Base-by-base conservation (phyloP, 768 basidiomycete species). In the Russula olivacea region DNA sequence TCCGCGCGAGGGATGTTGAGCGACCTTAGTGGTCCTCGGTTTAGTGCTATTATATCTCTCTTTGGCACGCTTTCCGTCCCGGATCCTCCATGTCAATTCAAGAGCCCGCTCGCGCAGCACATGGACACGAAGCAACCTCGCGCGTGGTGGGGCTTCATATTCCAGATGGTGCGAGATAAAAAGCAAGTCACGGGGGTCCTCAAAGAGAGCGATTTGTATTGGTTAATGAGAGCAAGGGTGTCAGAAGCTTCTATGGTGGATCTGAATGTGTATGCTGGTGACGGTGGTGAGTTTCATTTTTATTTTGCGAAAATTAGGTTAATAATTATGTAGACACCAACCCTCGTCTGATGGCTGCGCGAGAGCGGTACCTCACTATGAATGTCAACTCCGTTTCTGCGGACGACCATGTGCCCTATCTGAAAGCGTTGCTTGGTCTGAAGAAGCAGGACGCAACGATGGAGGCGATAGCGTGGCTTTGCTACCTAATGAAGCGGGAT, bases 201-300 rank as follows among this genome's bases (percentile, higher is more conserved):
- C 36, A 70, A 63, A 17, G 72, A 74, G 48, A 74, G 78, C n/a
- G 85, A 88, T 69, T 76, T 77, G 53, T 88, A 82, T 71, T 88
- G 86, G 86, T 69, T 82, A 52, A 81, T 88, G 81, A 79, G 74
- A 38, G 80, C 79, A 14, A 58, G 30, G 45, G 49, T 59, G 15
- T 48, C 59, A 36, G 59, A 58, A 36, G 55, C 48, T 23, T 43
- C 50, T 10, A 32, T 60, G 3, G 25, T 34, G 14, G 28, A 53
- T 15, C 8, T 59, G 45, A 34, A 25, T 12, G 50, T 68, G 6
- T 61, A 68, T 54, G 9, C 54, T 17, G 59, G 58, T 47, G 58
- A 59, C 36, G 25, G 55, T 58, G 61, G 65, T 68, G 7, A 25
- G 65, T 45, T 66, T 36, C 2, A 15, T 43, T 7, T 41, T 47